These are phyloP conservation scores for Kalanchoe fedtschenkoi DNA, from an alignment of 164 flowering plant genomes.

Conservation along the genomic window DNA sequence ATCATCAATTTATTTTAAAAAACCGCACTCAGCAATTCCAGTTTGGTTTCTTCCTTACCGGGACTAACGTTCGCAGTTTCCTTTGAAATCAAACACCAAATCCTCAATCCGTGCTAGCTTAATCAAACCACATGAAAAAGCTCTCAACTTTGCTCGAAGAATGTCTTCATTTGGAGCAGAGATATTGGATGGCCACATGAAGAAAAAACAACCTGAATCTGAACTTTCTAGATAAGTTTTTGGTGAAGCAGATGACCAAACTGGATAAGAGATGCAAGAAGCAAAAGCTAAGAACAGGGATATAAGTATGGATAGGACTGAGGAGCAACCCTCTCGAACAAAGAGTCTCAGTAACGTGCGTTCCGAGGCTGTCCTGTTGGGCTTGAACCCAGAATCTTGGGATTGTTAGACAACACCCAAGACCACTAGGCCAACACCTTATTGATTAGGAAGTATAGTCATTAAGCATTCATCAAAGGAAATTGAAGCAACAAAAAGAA, in stretches of 20 bases:
- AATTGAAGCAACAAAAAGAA: slow-evolving; percentile 25
- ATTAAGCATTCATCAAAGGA: slow-evolving; percentile 60
- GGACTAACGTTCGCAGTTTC: no score
- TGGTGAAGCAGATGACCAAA: slow-evolving; percentile 77
- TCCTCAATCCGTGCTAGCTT: no score
- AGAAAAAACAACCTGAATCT: slow-evolving; percentile 25
- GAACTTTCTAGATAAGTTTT: slow-evolving; percentile 70
- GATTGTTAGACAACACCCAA: no score
- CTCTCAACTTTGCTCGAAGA: slow-evolving; percentile 12
- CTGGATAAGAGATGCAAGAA: slow-evolving; percentile 75
- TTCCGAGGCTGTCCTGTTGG: slow-evolving; percentile 12
- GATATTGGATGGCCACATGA: slow-evolving; percentile 13
- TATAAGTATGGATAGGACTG: slow-evolving; percentile 14
- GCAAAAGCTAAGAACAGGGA: slow-evolving; percentile 46
- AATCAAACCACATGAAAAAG: slow-evolving; percentile 30
- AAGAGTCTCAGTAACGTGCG: slow-evolving; percentile 3
- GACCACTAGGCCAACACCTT: no score
- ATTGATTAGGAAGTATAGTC: slow-evolving; percentile 52
- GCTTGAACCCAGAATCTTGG: no score
- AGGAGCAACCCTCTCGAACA: slow-evolving; percentile 9
- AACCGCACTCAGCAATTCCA: no score
- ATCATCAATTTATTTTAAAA: no score
- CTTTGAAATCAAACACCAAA: no score
- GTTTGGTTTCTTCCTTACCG: no score
- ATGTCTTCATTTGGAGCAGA: slow-evolving; percentile 17